Evolutionary conservation across 352 stramenopile species (phyloP).

Genomic region (Pythium sukuiense): DNA sequence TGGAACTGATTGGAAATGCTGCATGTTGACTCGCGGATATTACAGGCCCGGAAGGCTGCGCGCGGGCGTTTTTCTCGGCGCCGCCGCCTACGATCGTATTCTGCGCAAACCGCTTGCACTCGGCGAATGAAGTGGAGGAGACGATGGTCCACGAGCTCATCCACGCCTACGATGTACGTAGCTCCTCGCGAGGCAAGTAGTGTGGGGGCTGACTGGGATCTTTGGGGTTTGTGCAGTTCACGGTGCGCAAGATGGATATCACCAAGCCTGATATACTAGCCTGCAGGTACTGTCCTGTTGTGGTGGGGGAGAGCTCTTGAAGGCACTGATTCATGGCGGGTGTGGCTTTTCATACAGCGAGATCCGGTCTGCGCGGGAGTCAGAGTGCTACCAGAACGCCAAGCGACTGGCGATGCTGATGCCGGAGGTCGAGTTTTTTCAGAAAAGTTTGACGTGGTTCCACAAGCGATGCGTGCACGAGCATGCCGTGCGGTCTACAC

Average conservation of each 20-base stretch:
- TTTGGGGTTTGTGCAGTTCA: conserved; percentile 45
- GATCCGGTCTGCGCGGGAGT: conserved; percentile 79
- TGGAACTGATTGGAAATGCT: no score
- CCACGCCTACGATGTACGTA: conserved; percentile 78
- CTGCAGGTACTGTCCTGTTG: conserved; percentile 48
- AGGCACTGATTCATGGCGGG: no score
- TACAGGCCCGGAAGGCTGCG: conserved; percentile 68
- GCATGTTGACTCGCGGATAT: no score
- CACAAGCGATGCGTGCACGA: conserved; percentile 70
- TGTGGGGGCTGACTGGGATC: neutral
- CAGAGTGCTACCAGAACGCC: conserved; percentile 80
- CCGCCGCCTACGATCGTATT: conserved; percentile 81
- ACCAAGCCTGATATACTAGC: conserved; percentile 74
- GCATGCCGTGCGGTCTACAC: conserved; percentile 72
- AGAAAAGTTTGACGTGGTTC: conserved; percentile 59
- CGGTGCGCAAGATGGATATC: conserved; percentile 85
- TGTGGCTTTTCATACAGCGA: conserved; percentile 41
- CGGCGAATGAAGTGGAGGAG: conserved; percentile 69
- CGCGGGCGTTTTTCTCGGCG: conserved; percentile 82
- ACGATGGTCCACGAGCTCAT: conserved; percentile 87
- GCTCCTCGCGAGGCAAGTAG: neutral
- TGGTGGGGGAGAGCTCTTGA: no score
- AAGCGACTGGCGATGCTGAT: conserved; percentile 56
- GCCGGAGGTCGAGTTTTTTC: conserved; percentile 61
- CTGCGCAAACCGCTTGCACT: conserved; percentile 79